Evolutionary conservation across 2,329 filamentous ascomycete genomes (phyloP).

Genomic region (Alternaria sp.): DNA sequence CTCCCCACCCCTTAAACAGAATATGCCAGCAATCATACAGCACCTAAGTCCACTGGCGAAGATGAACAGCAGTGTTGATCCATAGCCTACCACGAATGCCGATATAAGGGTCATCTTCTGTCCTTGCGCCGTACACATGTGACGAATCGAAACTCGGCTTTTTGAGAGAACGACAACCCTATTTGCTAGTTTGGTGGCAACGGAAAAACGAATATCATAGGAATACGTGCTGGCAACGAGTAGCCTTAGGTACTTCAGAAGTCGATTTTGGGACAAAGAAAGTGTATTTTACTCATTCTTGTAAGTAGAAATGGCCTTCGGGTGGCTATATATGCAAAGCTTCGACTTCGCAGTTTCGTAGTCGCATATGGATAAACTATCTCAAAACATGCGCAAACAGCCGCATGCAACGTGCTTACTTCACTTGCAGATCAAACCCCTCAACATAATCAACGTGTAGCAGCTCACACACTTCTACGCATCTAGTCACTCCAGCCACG

Average conservation of each 20-base stretch:
- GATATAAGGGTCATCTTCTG: background rate
- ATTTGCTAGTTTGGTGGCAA: background rate
- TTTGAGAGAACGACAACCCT: background rate
- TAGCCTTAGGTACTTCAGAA: background rate
- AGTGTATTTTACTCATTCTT: background rate
- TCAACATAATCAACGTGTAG: background rate
- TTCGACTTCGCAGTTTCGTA: background rate
- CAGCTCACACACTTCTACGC: background rate
- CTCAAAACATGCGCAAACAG: conserved; percentile 3
- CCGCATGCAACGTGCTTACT: background rate
- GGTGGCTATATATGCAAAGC: background rate
- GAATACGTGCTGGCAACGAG: background rate
- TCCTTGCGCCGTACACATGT: background rate
- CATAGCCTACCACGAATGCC: background rate
- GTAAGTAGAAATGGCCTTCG: background rate
- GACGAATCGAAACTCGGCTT: background rate
- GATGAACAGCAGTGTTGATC: background rate
- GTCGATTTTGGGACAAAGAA: background rate
- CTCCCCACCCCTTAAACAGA: background rate
- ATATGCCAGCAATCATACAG: background rate
- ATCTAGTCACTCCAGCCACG: conserved; percentile 34
- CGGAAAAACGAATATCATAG: background rate
- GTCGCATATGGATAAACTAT: background rate
- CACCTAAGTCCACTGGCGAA: background rate
- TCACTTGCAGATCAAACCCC: background rate